Conservation (phyloP, 1,139 yeast species). For the Blastobotrys elegans region DNA sequence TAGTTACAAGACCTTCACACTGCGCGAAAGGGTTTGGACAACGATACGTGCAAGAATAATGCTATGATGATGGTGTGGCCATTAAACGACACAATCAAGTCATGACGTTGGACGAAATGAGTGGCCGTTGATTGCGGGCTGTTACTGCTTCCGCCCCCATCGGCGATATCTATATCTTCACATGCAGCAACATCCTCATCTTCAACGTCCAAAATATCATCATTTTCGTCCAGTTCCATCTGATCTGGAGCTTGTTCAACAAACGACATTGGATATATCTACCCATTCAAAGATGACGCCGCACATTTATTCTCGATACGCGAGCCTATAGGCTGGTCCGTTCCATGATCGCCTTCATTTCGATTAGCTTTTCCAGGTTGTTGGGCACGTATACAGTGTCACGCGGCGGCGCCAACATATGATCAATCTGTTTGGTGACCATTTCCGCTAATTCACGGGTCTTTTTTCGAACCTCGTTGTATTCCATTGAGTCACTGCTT, state of each 20-base stretch:
- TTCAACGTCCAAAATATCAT: conserved; percentile 12
- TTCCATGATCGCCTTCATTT: conserved; percentile 49
- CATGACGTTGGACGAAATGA: no score
- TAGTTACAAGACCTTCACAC: no score
- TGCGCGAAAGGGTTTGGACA: no score
- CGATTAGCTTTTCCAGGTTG: conserved; percentile 46
- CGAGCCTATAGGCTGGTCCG: conserved; percentile 64
- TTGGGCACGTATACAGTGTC: conserved; percentile 61
- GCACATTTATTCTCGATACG: conserved; percentile 78
- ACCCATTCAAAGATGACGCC: conserved; percentile 67
- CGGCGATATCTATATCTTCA: background rate
- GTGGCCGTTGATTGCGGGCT: background rate
- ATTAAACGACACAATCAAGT: no score
- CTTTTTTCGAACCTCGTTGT: conserved; percentile 39
- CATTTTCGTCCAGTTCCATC: background rate
- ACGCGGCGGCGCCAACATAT: conserved; percentile 62
- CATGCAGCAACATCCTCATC: background rate
- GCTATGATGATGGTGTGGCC: no score
- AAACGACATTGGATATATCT: conserved; percentile 30
- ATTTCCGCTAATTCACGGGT: conserved; percentile 64
- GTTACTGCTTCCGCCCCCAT: background rate
- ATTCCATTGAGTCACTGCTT: conserved; percentile 23
- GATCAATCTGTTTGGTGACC: conserved; percentile 63
- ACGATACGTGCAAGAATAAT: no score
- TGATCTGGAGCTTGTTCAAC: conserved; percentile 4